A percentile compares a stretch with the other conserved stretches of the same genome.
phyloP scores from a whole-genome alignment of 2,329 filamentous ascomycete genomes.

The Periconia sp. region DNA sequence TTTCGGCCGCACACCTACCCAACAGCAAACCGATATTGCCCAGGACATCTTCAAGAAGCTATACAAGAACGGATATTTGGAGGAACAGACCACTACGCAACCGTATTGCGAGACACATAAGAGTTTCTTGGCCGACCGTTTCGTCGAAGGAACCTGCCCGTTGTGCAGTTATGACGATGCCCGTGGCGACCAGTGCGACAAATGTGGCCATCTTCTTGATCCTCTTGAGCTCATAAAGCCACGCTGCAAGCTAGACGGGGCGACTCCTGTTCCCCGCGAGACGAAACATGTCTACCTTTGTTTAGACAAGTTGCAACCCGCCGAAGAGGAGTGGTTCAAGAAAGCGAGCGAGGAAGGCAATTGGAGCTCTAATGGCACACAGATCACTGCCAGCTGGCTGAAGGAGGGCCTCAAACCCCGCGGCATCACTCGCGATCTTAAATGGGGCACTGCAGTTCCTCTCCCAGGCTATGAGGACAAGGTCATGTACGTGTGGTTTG shows the following conservation, averaged over 20 bases:
- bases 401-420: slow-evolving; percentile 81
- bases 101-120: slow-evolving; percentile 79
- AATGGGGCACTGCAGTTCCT: slow-evolving; percentile 75
- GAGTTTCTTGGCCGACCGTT: slow-evolving; percentile 56
- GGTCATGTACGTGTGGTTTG: slow-evolving; percentile 93
- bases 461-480: slow-evolving; percentile 67
- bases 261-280: slow-evolving; percentile 74
- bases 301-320: slow-evolving; percentile 77
- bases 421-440: slow-evolving; percentile 88
- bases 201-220: slow-evolving; percentile 51
- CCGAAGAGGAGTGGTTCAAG: slow-evolving; percentile 76
- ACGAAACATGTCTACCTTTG: slow-evolving; percentile 92
- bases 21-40: slow-evolving; percentile 87
- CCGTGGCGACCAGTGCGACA: slow-evolving; percentile 57
- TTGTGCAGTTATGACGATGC: slow-evolving; percentile 62
- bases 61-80: slow-evolving; percentile 84
- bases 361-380: slow-evolving; percentile 74
- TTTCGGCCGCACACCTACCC: slow-evolving; percentile 89
- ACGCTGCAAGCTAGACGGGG: slow-evolving; percentile 86
- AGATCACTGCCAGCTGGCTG: slow-evolving; percentile 80
- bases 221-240: slow-evolving; percentile 58
- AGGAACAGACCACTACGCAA: slow-evolving; percentile 84
- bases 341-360: slow-evolving; percentile 71
- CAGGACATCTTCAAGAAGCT: slow-evolving; percentile 88
- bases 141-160: slow-evolving; percentile 78